Percentiles rank a stretch among this genome's conserved stretches.
Evolutionary conservation across 306 rosid species (phyloP).

Genomic region (Prinsepia uniflora): DNA sequence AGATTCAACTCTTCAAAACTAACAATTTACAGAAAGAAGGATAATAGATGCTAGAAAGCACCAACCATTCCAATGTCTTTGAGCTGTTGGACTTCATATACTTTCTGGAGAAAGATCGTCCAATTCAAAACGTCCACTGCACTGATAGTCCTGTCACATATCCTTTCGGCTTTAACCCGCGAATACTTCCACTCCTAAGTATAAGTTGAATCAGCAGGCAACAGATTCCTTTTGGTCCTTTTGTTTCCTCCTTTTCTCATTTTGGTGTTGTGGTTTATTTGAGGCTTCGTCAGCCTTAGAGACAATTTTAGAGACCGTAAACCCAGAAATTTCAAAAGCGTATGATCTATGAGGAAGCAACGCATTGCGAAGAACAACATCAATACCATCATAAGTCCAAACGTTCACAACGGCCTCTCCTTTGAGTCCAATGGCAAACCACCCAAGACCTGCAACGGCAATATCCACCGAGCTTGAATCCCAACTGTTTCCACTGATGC

Average conservation of each 20-base stretch:
- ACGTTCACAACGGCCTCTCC: slow-evolving; percentile 70
- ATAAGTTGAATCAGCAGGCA: slow-evolving; percentile 19
- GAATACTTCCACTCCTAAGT: background rate
- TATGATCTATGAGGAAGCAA: slow-evolving; percentile 63
- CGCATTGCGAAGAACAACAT: slow-evolving; percentile 63
- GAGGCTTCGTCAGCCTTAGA: slow-evolving; percentile 63
- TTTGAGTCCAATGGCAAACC: slow-evolving; percentile 89
- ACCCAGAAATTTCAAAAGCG: slow-evolving; percentile 70
- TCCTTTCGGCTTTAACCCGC: background rate
- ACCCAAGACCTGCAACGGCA: slow-evolving; percentile 85
- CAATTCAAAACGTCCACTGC: background rate
- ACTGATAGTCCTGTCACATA: background rate
- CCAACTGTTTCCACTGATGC: slow-evolving; percentile 70
- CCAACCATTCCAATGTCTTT: background rate
- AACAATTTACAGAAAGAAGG: slow-evolving; percentile 3
- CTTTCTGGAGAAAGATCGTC: background rate
- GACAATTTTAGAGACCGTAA: slow-evolving; percentile 78
- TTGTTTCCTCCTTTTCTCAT: slow-evolving; percentile 40
- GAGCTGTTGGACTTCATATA: background rate
- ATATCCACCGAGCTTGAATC: slow-evolving; percentile 83
- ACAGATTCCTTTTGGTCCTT: slow-evolving; percentile 22
- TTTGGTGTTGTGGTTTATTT: slow-evolving; percentile 39
- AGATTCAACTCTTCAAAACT: background rate
- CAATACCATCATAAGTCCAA: slow-evolving; percentile 88
- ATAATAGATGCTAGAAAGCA: background rate